Evolutionary conservation across 164 flowering plant species (phyloP).

Genomic region (Vitis rupestris): DNA sequence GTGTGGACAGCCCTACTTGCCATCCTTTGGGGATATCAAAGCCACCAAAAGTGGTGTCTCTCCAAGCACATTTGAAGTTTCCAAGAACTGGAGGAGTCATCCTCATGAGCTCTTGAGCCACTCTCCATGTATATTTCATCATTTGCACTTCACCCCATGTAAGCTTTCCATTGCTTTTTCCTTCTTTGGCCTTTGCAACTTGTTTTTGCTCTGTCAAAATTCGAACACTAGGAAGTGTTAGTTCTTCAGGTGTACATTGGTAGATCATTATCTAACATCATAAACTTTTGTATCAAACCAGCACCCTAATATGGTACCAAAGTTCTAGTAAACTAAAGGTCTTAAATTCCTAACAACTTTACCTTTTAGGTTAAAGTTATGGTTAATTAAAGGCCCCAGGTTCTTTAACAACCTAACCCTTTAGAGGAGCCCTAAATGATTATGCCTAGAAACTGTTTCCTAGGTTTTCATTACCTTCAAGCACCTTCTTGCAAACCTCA

Average conservation of each 20-base stretch:
- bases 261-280: too few species aligned
- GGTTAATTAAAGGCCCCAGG: too few species aligned
- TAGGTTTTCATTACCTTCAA: conserved; percentile 18
- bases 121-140: conserved; percentile 30
- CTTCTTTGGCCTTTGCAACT: conserved; percentile 6
- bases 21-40: conserved; percentile 37
- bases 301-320: too few species aligned
- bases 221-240: not conserved
- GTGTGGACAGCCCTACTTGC: conserved; percentile 17
- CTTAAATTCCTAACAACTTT: too few species aligned
- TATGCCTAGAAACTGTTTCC: not conserved
- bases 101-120: conserved; percentile 32
- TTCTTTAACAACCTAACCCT: too few species aligned
- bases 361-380: too few species aligned
- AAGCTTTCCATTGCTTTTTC: conserved; percentile 12
- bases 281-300: too few species aligned
- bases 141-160: conserved; percentile 26
- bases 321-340: too few species aligned
- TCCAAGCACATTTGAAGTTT: conserved; percentile 11
- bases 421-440: too few species aligned
- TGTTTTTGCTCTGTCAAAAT: conserved; percentile 26
- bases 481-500: conserved; percentile 14
- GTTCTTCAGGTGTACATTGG: too few species aligned
- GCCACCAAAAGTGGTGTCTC: conserved; percentile 27
- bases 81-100: conserved; percentile 24